Base-by-base conservation (phyloP, 192 early-diverging fungal genomes). In the Dissophora ornata region DNA sequence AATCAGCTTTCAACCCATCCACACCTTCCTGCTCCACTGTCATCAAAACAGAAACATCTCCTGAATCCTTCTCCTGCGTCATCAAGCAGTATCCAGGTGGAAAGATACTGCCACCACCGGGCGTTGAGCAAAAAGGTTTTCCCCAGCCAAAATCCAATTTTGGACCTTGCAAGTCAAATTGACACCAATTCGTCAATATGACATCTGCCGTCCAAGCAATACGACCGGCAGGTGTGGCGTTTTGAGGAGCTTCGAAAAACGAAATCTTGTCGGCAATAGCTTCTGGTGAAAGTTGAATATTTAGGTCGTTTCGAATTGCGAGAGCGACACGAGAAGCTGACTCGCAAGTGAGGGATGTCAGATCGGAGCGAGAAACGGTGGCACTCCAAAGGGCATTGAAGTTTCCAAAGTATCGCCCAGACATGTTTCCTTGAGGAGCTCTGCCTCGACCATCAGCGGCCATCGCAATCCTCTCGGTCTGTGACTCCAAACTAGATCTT, bases 111-210 rank as follows among this genome's bases (percentile, higher is more conserved):
- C 45, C 79, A 22, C 59, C 65, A 19, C 65, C 79, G 4, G 58
- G 44, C 0, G 69, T 80, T 44, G 69, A 21, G 11, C 19, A 12
- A 49, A 80, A 80, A 22, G 65, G 63, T 7, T 68, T 67, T 53
- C 79, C 79, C 79, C 79, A 80, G 49, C 79, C 79, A 46, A 80
- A 63, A 56, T 51, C 59, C 10, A 80, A 38, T 26, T 62, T 68
- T 42, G 69, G 64, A 58, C 79, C 69, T 22, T 73, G 45, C 18
- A 80, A 59, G 48, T 80, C 79, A 57, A 80, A 73, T 36, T 60
- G 64, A 56, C 64, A 80, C 69, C 79, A 80, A 36, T 80, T 80
- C 21, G 79, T 73, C 33, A 80, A 54, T 16, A 80, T 68, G 13
- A 80, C 9, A 58, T 80, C 79, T 24, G 79, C 79, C 4, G 41